Evolutionary conservation across 768 basidiomycete genomes (phyloP).

Genomic region (Collybiopsis confluens): DNA sequence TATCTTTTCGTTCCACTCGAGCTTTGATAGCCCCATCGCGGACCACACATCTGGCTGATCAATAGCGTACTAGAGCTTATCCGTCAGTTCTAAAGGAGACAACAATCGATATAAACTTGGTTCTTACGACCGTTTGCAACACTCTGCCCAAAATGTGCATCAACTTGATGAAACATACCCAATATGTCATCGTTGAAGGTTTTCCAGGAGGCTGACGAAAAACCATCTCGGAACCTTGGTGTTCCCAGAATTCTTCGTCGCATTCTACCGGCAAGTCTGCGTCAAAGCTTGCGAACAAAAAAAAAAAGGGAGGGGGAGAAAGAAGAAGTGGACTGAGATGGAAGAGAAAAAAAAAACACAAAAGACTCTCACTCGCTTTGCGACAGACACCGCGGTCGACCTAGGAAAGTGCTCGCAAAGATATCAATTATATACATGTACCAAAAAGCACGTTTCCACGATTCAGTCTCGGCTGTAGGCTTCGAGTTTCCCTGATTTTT

Average conservation of each 20-base stretch:
- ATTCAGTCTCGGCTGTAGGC: constrained; percentile 47
- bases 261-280: constrained; percentile 56
- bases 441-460: constrained; percentile 59
- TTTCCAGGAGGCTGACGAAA: constrained; percentile 54
- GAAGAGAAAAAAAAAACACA: no score
- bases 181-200: constrained; percentile 42
- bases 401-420: constrained; percentile 32
- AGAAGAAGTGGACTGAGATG: background rate
- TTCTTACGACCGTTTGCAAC: constrained; percentile 46
- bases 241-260: constrained; percentile 68
- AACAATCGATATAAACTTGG: no score
- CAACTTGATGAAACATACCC: constrained; percentile 42
- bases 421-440: constrained; percentile 18
- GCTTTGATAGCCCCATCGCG: background rate
- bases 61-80: constrained; percentile 9
- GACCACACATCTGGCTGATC: background rate
- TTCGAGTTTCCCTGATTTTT: background rate
- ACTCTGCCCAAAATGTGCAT: constrained; percentile 47
- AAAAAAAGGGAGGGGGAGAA: no score
- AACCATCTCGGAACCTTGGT: constrained; percentile 30
- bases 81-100: no score
- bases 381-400: constrained; percentile 53
- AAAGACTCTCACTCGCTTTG: constrained; percentile 60
- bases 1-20: constrained; percentile 57
- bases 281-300: constrained; percentile 64